Base-by-base conservation (phyloP, 805 yeast genomes). In the Yamadazyma insecticola region DNA sequence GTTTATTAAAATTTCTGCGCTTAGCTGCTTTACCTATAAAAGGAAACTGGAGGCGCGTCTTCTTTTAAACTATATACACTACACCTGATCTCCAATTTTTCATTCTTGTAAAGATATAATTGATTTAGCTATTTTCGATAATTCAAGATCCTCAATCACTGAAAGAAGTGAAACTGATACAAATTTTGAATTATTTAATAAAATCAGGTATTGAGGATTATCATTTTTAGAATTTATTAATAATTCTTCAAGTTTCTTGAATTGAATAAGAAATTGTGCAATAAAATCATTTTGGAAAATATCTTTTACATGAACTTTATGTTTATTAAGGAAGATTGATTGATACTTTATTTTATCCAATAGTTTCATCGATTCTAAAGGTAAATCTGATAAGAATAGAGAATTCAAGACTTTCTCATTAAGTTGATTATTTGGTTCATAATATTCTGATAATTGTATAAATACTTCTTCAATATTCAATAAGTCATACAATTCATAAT, bases 101-200 rank as follows among this genome's bases (percentile, higher is more conserved):
- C n/a, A n/a, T n/a, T n/a, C n/a, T n/a, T n/a, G n/a, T n/a, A n/a
- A n/a, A n/a, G n/a, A n/a, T n/a, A n/a, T n/a, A n/a, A n/a, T n/a
- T n/a, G n/a, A n/a, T n/a, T n/a, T n/a, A n/a, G n/a, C n/a, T n/a
- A n/a, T n/a, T n/a, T n/a, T n/a, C n/a, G n/a, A n/a, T n/a, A 19
- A 8, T 19, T 19, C 22, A 19, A 19, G 22, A n/a, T 8, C 22
- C 11, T 19, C 22, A 11, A 19, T 19, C 10, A 19, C n/a, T n/a
- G n/a, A n/a, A n/a, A n/a, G n/a, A n/a, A n/a, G n/a, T n/a, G n/a
- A n/a, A 3, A 21, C 63, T 19, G 58, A 51, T 19, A 62, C 50
- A 36, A 53, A 63, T 35, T 47, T 49, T 13, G 56, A 32, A 39
- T 63, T 63, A 37, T 63, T 63, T 10, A 37, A 28, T 23, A 62